Evolutionary conservation across 148 eudicot genomes (phyloP).

Genomic region (Rhododendron griersonianum): DNA sequence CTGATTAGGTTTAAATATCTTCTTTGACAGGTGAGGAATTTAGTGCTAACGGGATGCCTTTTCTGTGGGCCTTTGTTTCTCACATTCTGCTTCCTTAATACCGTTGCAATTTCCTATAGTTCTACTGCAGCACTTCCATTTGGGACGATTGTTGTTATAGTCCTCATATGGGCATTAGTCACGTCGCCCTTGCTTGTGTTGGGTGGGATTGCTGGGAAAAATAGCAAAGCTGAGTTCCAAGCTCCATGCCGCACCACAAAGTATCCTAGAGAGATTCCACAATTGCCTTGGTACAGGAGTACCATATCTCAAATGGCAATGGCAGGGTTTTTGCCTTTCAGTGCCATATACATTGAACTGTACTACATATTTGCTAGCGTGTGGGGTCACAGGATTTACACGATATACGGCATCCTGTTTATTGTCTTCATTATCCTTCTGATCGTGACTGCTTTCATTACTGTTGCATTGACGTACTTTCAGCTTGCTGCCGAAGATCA

Average conservation of each 20-base stretch:
- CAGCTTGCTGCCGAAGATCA: conserved; percentile 41
- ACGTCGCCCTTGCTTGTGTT: conserved; percentile 40
- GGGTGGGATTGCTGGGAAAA: conserved; percentile 44
- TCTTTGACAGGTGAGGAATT: conserved; percentile 33
- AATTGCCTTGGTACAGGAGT: conserved; percentile 39
- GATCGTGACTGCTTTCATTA: conserved; percentile 34
- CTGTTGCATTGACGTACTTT: conserved; percentile 36
- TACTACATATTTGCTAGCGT: conserved; percentile 43
- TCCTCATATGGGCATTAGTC: conserved; percentile 33
- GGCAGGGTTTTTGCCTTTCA: conserved; percentile 37
- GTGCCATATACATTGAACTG: conserved; percentile 33
- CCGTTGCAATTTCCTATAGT: conserved; percentile 30
- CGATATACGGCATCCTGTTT: conserved; percentile 34
- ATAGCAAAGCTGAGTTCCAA: conserved; percentile 39
- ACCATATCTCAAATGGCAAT: conserved; percentile 35
- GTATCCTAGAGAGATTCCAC: conserved; percentile 42
- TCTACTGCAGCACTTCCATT: conserved; percentile 44
- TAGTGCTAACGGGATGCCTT: conserved; percentile 34
- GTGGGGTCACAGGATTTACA: conserved; percentile 44
- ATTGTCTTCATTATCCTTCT: conserved; percentile 37
- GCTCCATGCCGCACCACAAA: conserved; percentile 42
- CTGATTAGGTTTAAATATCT: background rate
- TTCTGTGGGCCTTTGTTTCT: conserved; percentile 32
- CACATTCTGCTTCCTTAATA: conserved; percentile 32
- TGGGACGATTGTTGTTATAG: conserved; percentile 37